Base-by-base conservation (phyloP, 306 rosid species). In the Trifolium dubium region DNA sequence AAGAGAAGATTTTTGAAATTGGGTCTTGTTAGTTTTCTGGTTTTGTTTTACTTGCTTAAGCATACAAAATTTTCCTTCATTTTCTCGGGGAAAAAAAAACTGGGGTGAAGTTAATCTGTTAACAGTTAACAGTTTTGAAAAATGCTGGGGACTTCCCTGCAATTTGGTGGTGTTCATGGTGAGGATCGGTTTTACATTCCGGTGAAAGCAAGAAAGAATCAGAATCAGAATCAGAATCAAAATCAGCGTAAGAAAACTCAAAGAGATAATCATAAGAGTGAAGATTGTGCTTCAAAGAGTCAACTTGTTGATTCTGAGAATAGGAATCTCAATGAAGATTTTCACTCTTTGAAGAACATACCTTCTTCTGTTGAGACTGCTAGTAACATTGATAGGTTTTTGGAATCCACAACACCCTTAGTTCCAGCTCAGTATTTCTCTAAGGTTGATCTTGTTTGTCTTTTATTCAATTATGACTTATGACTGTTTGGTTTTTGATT, bases 341-440 rank as follows among this genome's bases (percentile, higher is more conserved):
- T 77, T 67, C 73, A 49, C 59, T 71, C 84, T 37, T 49, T 55
- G 65, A 64, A 37, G 62, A 64, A 37, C 28, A 84, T 77, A 30
- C 77, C 84, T 64, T 70, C 80, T 37, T 58, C 83, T 41, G 37
- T 55, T 29, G 72, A 61, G 61, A 74, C 84, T 68, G 64, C 30
- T 61, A 82, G 78, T 69, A 91, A 93, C 72, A 79, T 93, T 43
- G 90, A 93, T 69, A 81, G 89, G 79, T 88, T 93, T 67, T 66
- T 93, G 79, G 83, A 88, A 51, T 84, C 90, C 23, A 93, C 89
- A 8, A 84, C 80, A 41, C 98, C 97, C 66, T 81, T 80, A 39
- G 89, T 93, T 35, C 86, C 88, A 1, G 97, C 91, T 53, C 98
- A 85, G 76, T 86, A 72, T 82, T 85, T 91, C 66, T 88, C 98